Evolutionary conservation across 495 filamentous ascomycete genomes (phyloP).

Genomic region (Xylaria bambusicola): DNA sequence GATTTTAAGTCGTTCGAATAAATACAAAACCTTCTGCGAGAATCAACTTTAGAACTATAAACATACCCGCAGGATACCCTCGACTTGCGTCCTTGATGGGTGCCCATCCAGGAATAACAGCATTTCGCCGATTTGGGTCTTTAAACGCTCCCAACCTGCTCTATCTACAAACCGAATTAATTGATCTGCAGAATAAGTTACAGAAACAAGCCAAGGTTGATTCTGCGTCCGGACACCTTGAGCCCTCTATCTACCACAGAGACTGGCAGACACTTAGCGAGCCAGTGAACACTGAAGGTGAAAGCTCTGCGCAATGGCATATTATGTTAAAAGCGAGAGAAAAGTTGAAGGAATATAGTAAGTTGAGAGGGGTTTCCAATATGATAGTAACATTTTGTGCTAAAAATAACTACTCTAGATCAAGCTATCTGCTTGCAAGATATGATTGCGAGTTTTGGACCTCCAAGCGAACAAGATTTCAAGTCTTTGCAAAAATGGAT

Average conservation of each 20-base stretch:
- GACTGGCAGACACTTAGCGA: background rate
- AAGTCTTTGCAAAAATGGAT: background rate
- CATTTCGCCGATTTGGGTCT: background rate
- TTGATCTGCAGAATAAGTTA: background rate
- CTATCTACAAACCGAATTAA: background rate
- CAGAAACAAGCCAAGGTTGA: background rate
- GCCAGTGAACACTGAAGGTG: background rate
- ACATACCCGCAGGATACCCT: background rate
- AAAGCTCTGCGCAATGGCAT: background rate
- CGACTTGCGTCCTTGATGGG: slow-evolving; percentile 3
- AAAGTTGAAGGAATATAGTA: background rate
- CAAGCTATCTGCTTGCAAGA: background rate
- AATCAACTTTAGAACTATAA: background rate
- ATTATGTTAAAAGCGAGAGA: background rate
- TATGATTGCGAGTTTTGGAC: background rate
- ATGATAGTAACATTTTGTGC: background rate
- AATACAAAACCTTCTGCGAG: background rate
- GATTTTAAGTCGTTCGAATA: background rate
- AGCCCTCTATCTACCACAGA: background rate
- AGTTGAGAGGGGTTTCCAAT: background rate
- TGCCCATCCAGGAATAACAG: background rate
- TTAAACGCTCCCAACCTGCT: background rate
- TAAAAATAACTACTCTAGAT: background rate
- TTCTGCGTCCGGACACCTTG: background rate
- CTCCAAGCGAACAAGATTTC: background rate